phyloP scores from a whole-genome alignment of 208 protist species.

The Wallacemonas sp. region DNA sequence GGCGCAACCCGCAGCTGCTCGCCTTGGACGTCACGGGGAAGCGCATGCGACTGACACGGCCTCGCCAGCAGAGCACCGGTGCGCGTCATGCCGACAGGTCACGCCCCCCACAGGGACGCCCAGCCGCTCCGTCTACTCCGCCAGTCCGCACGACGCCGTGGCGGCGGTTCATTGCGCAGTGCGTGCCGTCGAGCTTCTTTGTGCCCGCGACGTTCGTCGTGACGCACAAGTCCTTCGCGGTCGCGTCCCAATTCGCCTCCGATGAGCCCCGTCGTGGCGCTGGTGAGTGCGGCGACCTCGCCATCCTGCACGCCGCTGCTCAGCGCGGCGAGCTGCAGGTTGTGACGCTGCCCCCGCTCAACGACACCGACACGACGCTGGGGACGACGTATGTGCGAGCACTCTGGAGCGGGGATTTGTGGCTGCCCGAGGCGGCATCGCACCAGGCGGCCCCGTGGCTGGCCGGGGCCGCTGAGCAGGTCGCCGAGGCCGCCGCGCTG shows the following conservation, averaged over 20 bases:
- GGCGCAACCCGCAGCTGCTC: background rate
- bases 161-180: background rate
- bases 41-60: background rate
- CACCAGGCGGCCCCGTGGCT: background rate
- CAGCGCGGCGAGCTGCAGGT: conserved; percentile 6
- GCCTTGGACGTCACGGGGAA: background rate
- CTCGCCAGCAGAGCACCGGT: background rate
- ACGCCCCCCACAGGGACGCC: too few relatives aligned
- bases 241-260: background rate
- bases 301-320: background rate
- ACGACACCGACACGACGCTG: background rate
- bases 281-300: conserved; percentile 9
- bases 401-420: background rate
- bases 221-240: conserved; percentile 1
- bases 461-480: background rate
- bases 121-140: too few relatives aligned
- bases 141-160: background rate
- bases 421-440: background rate
- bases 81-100: too few relatives aligned
- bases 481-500: background rate
- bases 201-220: conserved; percentile 19
- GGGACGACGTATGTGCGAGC: background rate
- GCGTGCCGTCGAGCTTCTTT: conserved; percentile 25
- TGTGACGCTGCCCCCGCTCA: background rate
- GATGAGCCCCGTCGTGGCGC: background rate